phyloP scores from a whole-genome alignment of 2,329 filamentous ascomycete species.

The Penicillium brevicompactum region DNA sequence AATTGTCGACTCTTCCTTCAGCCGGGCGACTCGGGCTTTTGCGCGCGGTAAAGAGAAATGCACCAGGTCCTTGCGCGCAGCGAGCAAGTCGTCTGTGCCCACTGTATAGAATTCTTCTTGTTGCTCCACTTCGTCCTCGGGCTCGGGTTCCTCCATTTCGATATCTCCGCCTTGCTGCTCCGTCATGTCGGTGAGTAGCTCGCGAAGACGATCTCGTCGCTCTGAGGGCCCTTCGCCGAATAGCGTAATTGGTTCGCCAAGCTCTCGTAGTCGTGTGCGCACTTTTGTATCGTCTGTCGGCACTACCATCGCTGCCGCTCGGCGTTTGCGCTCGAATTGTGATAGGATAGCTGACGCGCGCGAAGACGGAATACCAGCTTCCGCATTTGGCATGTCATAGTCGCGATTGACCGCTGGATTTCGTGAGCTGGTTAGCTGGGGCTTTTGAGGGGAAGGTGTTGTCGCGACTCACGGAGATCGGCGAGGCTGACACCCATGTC shows the following conservation, averaged over 20 bases:
- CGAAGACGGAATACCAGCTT: slow-evolving; percentile 71
- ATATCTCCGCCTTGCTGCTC: slow-evolving; percentile 60
- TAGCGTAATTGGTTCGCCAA: slow-evolving; percentile 90
- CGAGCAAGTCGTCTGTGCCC: slow-evolving; percentile 72
- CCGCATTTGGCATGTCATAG: slow-evolving; percentile 72
- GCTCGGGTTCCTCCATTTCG: slow-evolving; percentile 55
- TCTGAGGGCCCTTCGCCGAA: slow-evolving; percentile 90
- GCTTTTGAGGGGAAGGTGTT: neutral
- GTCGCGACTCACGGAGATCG: slow-evolving; percentile 60
- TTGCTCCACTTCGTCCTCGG: slow-evolving; percentile 68
- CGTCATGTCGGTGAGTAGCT: slow-evolving; percentile 72
- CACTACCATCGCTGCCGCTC: slow-evolving; percentile 84
- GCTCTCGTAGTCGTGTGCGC: slow-evolving; percentile 74
- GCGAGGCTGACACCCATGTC: slow-evolving; percentile 64
- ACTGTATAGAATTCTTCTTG: slow-evolving; percentile 96
- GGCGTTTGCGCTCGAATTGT: slow-evolving; percentile 88
- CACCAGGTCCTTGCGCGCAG: slow-evolving; percentile 77
- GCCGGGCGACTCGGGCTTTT: slow-evolving; percentile 72
- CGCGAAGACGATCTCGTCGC: slow-evolving; percentile 80
- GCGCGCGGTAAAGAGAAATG: slow-evolving; percentile 81
- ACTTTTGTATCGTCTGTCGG: slow-evolving; percentile 92
- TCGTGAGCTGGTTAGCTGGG: slow-evolving; percentile 7
- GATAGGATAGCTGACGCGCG: slow-evolving; percentile 82
- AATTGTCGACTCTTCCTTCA: slow-evolving; percentile 79
- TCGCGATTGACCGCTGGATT: slow-evolving; percentile 70